Base-by-base conservation (phyloP, 306 rosid species). In the Medicago lupulina region DNA sequence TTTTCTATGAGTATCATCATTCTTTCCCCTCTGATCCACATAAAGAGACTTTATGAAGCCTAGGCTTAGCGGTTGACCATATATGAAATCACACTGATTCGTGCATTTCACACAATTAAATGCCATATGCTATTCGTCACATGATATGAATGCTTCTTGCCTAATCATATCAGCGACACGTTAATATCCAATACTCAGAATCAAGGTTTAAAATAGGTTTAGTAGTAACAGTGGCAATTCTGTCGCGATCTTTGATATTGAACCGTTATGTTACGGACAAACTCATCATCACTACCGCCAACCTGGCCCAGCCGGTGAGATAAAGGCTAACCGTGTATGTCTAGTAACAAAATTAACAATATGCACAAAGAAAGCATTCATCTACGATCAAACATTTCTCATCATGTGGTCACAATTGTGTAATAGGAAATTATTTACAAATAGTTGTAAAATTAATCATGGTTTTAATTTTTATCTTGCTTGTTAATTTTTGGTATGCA, bases 401-500 rank as follows among this genome's bases (percentile, higher is more conserved):
- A 21, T 55, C 54, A 40, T n/a, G 65, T 17, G 17, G 64, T 64
- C 50, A 18, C 44, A 44, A 16, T 58, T 71, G 18, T 67, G 43
- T 4, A 49, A 57, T 69, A 59, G 13, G 36, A 69, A 73, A 8
- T 55, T 6, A 74, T 77, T 43, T 70, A 41, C 50, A 65, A 15
- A 41, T 41, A 23, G 53, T 73, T 77, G 46, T 53, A 62, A 64
- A 59, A 34, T 54, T 18, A 19, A 36, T 59, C 44, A 76, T 60
- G n/a, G 53, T 11, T 21, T 23, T 40, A 19, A 49, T 19, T 15
- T 5, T 68, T 43, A 74, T 70, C 47, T 25, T 55, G 25, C 62
- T 51, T 67, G 28, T 9, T 44, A 64, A 75, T 69, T 69, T 40
- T 79, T 71, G 73, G 69, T 54, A 34, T 60, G 82, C 92, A 94